These are phyloP conservation scores for Domatiomyces catenatus DNA, from an alignment of 2,329 filamentous ascomycete genomes.

Conservation along the genomic window DNA sequence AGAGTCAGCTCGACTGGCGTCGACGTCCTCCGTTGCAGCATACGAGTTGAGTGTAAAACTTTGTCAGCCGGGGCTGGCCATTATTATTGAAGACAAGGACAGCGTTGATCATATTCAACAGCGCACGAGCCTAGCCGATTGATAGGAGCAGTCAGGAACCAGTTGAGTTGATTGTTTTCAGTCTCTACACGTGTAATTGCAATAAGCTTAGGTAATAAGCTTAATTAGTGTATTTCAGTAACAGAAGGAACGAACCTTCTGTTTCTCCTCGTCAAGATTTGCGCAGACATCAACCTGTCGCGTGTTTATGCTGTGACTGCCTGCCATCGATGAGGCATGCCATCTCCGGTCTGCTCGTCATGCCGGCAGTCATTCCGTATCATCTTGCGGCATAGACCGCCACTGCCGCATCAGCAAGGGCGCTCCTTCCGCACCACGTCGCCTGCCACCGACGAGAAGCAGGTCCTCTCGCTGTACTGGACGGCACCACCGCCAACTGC, in stretches of 20 bases:
- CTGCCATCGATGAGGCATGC: neutral
- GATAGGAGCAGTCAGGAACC: neutral
- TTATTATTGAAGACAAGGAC: slow-evolving; percentile 98
- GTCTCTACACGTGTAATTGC: no score
- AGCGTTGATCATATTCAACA: slow-evolving; percentile 74
- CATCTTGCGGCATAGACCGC: neutral
- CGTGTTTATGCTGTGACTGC: neutral
- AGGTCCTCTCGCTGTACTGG: slow-evolving; percentile 25
- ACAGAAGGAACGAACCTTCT: neutral
- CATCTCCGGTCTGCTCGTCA: neutral
- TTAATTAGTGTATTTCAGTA: neutral
- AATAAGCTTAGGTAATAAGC: no score
- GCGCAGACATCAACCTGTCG: neutral
- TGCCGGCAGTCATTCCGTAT: neutral
- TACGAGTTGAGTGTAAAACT: slow-evolving; percentile 96
- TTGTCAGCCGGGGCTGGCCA: slow-evolving; percentile 87
- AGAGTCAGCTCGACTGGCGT: neutral
- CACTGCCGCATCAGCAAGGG: neutral
- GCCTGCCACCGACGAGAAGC: neutral
- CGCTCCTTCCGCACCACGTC: neutral
- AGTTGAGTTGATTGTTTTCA: no score
- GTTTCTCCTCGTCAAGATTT: no score
- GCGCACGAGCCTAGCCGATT: neutral
- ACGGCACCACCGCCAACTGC: slow-evolving; percentile 33
- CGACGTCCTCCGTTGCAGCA: slow-evolving; percentile 10